phyloP scores from a whole-genome alignment of 106 monocot genomes.

The Chionographis japonica region DNA sequence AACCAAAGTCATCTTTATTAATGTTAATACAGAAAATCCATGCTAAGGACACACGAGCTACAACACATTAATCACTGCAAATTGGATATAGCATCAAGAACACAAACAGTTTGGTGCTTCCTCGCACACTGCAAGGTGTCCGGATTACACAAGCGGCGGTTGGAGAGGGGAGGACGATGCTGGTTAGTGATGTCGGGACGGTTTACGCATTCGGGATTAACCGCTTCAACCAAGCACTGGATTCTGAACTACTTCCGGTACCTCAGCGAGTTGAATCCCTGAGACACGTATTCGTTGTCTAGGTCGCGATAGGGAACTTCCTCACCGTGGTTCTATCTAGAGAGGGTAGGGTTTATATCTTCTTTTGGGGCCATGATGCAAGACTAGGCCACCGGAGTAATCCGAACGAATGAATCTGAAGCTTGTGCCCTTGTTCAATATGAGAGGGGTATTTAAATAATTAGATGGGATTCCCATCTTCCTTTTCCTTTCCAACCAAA shows the following conservation, averaged over 20 bases:
- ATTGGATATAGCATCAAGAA: constrained; percentile 2
- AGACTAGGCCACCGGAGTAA: constrained; percentile 44
- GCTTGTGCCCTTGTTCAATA: no score
- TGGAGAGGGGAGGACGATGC: constrained; percentile 47
- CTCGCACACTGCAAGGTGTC: constrained; percentile 30
- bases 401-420: no score
- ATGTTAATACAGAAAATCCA: no score
- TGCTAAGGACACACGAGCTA: no score
- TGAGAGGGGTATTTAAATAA: no score
- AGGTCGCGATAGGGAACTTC: constrained; percentile 50
- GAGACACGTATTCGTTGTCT: constrained; percentile 37
- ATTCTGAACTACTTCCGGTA: constrained; percentile 21
- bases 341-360: constrained; percentile 51
- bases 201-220: constrained; percentile 47
- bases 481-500: no score
- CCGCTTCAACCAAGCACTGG: constrained; percentile 39
- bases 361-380: constrained; percentile 45
- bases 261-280: constrained; percentile 40
- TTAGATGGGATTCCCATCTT: no score
- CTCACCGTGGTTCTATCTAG: constrained; percentile 52
- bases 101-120: constrained; percentile 1
- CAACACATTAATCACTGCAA: constrained; percentile 2
- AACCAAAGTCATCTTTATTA: no score
- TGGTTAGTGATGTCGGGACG: constrained; percentile 38
- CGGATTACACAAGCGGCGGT: constrained; percentile 47